A percentile compares a stretch with the other conserved stretches of the same genome.
phyloP scores from a whole-genome alignment of 2,329 filamentous ascomycete species.

The Fonsecaea pedrosoi region DNA sequence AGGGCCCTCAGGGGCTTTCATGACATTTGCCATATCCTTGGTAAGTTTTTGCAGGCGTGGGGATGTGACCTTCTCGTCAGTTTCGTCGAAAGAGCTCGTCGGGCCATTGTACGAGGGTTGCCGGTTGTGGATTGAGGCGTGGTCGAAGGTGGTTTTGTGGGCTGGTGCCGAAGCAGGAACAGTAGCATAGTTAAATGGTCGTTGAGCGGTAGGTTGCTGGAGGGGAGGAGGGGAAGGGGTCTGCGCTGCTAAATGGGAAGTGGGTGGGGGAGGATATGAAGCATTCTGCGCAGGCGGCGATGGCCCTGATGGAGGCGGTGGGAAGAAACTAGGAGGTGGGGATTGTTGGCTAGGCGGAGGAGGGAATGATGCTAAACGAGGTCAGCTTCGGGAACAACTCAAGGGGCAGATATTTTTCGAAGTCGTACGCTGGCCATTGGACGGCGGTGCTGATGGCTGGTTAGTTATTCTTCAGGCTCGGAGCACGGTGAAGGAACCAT shows the following conservation, averaged over 20 bases:
- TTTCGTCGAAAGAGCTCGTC: constrained; percentile 19
- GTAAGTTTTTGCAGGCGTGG: constrained; percentile 30
- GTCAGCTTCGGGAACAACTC: constrained; percentile 16
- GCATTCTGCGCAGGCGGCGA: constrained; percentile 33
- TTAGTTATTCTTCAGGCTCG: constrained; percentile 16
- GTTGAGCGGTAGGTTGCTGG: constrained; percentile 38
- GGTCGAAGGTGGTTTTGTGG: constrained; percentile 37
- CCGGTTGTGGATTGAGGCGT: constrained; percentile 35
- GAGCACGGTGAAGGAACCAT: constrained; percentile 22
- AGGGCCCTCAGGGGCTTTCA: constrained; percentile 29
- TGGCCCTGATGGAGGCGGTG: constrained; percentile 41
- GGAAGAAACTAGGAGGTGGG: constrained; percentile 37
- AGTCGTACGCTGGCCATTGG: constrained; percentile 30
- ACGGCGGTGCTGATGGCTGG: constrained; percentile 34
- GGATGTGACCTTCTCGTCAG: constrained; percentile 18
- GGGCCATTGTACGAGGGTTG: constrained; percentile 34
- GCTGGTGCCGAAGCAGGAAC: constrained; percentile 39
- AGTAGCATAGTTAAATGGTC: constrained; percentile 36
- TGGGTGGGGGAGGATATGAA: constrained; percentile 36
- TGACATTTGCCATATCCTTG: constrained; percentile 34
- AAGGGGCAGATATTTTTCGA: not conserved
- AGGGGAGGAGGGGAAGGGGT: constrained; percentile 35
- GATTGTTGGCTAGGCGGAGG: constrained; percentile 40
- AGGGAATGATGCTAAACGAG: constrained; percentile 40
- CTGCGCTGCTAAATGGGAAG: constrained; percentile 26